phyloP scores from a whole-genome alignment of 2,329 filamentous ascomycete genomes.

The Graphiopsis chlorocephala region DNA sequence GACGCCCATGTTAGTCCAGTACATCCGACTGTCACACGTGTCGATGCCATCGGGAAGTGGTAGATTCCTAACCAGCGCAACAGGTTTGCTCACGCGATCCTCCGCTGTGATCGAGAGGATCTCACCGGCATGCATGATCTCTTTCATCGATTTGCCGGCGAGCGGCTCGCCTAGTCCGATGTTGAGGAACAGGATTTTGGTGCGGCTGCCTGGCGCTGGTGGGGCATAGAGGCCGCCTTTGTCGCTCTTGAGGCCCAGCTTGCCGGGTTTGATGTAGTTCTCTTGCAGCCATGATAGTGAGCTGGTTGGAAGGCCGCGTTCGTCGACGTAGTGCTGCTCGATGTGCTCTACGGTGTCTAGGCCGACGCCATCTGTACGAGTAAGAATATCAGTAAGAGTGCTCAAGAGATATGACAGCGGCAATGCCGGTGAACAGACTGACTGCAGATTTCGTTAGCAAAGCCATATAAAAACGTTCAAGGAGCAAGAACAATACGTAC shows the following conservation, averaged over 20 bases:
- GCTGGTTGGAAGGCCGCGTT: constrained; percentile 43
- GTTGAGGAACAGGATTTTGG: constrained; percentile 23
- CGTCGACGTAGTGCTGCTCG: constrained; percentile 52
- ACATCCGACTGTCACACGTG: constrained; percentile 29
- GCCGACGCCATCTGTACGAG: constrained; percentile 43
- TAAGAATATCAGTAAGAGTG: neutral
- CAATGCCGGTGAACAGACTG: neutral
- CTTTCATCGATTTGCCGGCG: neutral
- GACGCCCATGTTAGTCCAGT: constrained; percentile 33
- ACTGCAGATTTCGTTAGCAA: neutral
- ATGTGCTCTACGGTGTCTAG: constrained; percentile 55
- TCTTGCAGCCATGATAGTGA: constrained; percentile 46
- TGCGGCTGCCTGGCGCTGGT: constrained; percentile 8
- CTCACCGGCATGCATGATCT: constrained; percentile 19
- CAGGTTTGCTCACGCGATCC: constrained; percentile 12
- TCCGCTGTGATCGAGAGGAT: constrained; percentile 22
- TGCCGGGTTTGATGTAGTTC: constrained; percentile 48
- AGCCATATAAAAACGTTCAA: too few species aligned
- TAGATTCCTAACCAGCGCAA: constrained; percentile 14
- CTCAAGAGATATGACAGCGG: neutral
- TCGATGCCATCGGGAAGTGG: constrained; percentile 35
- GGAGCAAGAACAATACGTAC: neutral
- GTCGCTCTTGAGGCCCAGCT: constrained; percentile 39
- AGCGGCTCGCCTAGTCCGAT: neutral
- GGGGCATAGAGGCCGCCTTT: constrained; percentile 20